These are phyloP conservation scores for Chaetomium sp. DNA, from an alignment of 2,329 filamentous ascomycete species.

Conservation along the genomic window DNA sequence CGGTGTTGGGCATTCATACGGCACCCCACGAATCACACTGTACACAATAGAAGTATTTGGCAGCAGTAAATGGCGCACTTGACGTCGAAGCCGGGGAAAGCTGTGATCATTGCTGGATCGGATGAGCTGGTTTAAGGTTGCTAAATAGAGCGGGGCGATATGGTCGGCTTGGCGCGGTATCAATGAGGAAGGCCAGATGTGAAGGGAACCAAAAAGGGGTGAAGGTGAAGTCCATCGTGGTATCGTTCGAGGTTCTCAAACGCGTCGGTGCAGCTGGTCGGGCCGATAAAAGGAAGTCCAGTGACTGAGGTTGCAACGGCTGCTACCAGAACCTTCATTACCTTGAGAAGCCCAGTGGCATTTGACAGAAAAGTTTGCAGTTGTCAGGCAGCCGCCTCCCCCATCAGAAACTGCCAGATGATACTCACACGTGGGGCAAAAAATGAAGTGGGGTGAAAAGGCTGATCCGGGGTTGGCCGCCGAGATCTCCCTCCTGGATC, in stretches of 20 bases:
- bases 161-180: neutral
- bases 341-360: neutral
- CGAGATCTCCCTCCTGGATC: conserved; percentile 12
- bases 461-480: conserved; percentile 12
- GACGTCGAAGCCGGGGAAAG: neutral
- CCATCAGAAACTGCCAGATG: conserved; percentile 7
- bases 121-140: neutral
- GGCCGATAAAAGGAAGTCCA: conserved; percentile 9
- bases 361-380: neutral
- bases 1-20: neutral
- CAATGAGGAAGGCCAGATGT: neutral
- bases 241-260: neutral
- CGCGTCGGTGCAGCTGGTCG: conserved; percentile 4
- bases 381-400: neutral
- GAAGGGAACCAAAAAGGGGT: neutral
- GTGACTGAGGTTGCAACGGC: conserved; percentile 12
- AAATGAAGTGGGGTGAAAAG: neutral
- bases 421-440: conserved; percentile 12
- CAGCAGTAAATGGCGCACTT: neutral
- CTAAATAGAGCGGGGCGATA: neutral
- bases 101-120: neutral
- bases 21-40: no score
- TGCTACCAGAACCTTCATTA: neutral
- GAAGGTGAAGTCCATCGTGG: neutral
- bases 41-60: neutral